Percentiles rank a stretch among this genome's conserved stretches.
Conservation (phyloP, 2,329 filamentous ascomycete species). For the Monosporascus sp. region DNA sequence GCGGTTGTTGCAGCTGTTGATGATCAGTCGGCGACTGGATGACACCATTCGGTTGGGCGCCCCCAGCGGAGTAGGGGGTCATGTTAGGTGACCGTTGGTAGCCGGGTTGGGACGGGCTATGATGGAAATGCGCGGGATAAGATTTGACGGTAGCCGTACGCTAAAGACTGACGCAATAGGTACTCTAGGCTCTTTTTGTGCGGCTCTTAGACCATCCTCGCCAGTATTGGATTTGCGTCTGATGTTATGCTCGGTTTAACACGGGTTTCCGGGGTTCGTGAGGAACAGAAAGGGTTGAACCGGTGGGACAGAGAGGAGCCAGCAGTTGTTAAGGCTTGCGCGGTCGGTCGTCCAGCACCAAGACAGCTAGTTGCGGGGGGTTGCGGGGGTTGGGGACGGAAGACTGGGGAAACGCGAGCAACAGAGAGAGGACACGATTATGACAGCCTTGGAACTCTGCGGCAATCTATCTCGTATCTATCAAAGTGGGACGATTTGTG, state of each 20-base stretch:
- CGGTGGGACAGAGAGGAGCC: too few relatives aligned
- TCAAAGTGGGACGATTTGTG: neutral
- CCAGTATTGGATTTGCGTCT: neutral
- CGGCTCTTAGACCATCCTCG: neutral
- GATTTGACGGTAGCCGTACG: neutral
- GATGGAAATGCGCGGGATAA: neutral
- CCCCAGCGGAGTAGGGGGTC: conserved; percentile 2
- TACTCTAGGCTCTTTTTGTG: neutral
- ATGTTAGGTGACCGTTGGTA: neutral
- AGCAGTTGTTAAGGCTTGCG: too few relatives aligned
- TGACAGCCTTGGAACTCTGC: too few relatives aligned
- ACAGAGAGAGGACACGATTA: too few relatives aligned
- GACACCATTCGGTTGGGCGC: neutral
- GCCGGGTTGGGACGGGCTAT: neutral
- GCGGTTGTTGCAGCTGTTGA: conserved; percentile 3
- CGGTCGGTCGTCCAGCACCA: too few relatives aligned
- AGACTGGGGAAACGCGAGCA: too few relatives aligned
- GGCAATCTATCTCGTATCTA: neutral
- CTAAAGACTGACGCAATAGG: neutral
- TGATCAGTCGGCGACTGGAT: neutral
- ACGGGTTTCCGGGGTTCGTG: conserved; percentile 27
- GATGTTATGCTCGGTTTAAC: conserved; percentile 24
- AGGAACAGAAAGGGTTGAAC: neutral
- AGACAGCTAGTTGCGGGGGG: conserved; percentile 6
- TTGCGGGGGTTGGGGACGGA: neutral